These are phyloP conservation scores for Vicia villosa DNA, from an alignment of 306 rosid species.

Conservation along the genomic window DNA sequence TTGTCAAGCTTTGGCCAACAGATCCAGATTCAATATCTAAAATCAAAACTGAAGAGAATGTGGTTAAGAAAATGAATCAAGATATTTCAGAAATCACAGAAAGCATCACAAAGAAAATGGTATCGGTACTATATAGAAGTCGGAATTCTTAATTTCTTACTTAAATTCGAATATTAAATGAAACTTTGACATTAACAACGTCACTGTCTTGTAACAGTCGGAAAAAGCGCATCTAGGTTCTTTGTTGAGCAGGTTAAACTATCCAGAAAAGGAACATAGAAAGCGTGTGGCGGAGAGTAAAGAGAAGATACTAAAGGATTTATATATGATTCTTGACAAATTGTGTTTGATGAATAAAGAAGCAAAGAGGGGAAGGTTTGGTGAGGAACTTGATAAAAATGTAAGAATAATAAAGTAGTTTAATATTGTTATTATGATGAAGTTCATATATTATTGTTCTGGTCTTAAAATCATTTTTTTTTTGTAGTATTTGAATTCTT, in stretches of 20 bases:
- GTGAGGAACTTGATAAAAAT: slow-evolving; percentile 10
- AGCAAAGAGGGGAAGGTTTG: background rate
- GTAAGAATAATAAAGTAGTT: slow-evolving; percentile 1
- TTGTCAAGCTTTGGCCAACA: slow-evolving; percentile 35
- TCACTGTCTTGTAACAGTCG: slow-evolving; percentile 22
- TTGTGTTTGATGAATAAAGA: slow-evolving; percentile 19
- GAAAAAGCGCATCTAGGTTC: background rate
- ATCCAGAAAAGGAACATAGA: background rate
- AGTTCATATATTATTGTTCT: background rate
- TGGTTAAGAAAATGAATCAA: slow-evolving; percentile 19
- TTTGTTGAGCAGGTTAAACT: background rate
- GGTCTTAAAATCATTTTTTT: slow-evolving; percentile 3
- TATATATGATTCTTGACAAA: slow-evolving; percentile 32
- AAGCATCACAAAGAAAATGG: slow-evolving; percentile 25
- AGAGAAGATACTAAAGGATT: slow-evolving; percentile 9
- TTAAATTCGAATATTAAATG: background rate
- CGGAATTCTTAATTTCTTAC: background rate
- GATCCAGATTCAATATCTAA: slow-evolving; percentile 27
- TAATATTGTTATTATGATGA: background rate
- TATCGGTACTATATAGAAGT: background rate
- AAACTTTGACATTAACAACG: background rate
- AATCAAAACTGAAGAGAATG: slow-evolving; percentile 7
- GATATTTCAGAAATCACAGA: slow-evolving; percentile 1
- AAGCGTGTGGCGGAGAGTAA: background rate
- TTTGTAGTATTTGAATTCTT: slow-evolving; percentile 14